A percentile compares a stretch with the other conserved stretches of the same genome.
These are phyloP conservation scores for Chrysopogon serrulatus DNA, from an alignment of 176 grass and related monocot genomes.

Conservation along the genomic window DNA sequence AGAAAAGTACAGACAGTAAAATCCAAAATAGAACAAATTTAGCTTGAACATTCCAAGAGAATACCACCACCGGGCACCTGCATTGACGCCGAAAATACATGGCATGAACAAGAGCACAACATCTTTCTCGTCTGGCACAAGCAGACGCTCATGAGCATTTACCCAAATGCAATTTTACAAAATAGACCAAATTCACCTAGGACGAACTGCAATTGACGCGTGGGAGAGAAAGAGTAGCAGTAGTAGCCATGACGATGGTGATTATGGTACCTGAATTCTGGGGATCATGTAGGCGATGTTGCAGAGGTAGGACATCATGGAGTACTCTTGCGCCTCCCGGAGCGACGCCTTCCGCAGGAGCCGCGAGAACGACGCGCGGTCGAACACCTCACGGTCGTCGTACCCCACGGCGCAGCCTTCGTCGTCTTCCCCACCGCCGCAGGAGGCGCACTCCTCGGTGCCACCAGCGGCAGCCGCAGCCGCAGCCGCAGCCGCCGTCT, in stretches of 20 bases:
- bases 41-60: constrained; percentile 3
- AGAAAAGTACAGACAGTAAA: background rate
- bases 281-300: constrained; percentile 74
- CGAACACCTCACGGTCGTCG: constrained; percentile 50
- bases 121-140: background rate
- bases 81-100: constrained; percentile 9
- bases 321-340: constrained; percentile 47
- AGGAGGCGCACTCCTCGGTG: constrained; percentile 16
- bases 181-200: background rate
- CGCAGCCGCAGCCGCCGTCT: background rate
- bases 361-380: constrained; percentile 68
- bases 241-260: background rate
- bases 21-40: constrained; percentile 15
- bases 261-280: constrained; percentile 54
- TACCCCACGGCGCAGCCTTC: constrained; percentile 32
- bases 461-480: background rate
- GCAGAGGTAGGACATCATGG: constrained; percentile 80
- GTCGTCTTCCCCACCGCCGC: constrained; percentile 21
- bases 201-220: background rate
- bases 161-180: background rate
- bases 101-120: background rate
- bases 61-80: background rate
- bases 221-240: background rate
- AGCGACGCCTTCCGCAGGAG: constrained; percentile 67
- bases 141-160: background rate